Base-by-base conservation (phyloP, 2,329 filamentous ascomycete species). In the Epicoccum nigrum region DNA sequence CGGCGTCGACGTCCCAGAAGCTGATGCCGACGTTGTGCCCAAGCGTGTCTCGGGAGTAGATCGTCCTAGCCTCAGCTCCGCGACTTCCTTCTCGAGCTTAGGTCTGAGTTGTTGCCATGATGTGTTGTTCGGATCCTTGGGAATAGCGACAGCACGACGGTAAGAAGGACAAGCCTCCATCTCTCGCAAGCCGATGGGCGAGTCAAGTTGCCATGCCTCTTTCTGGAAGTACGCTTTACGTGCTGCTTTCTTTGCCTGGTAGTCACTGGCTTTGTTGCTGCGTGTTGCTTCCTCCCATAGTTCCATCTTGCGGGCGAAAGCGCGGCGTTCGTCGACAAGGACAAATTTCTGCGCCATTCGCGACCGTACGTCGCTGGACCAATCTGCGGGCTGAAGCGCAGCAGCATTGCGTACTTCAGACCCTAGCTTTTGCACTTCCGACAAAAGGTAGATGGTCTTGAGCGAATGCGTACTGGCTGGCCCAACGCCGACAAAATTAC, bases 111-210 rank as follows among this genome's bases (percentile, higher is more conserved):
- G 65, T 25, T 67, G 58, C 71, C 71, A 73, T 1, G 71, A 70
- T 2, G 62, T 65, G 51, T 63, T 70, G 51, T 68, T 72, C 12
- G 71, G 70, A 9, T 68, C 68, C 47, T 72, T 74, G 32, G 74
- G 69, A 17, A 76, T 75, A 15, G 70, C 68, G 27, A 77, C 60
- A 16, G 73, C 68, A 19, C 69, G 66, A 15, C 69, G 65, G 55
- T 74, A 78, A 1, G 73, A 72, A 1, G 70, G 63, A 49, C 76
- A 77, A 19, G 62, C 64, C 51, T 71, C 64, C 52, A 77, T 59
- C 27, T 71, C 64, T 12, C 60, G 59, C 32, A 58, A 27, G 21
- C 45, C 59, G 40, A 77, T 74, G 8, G 76, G 72, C 3, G 74
- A 72, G 7, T 57, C 59, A 11, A 77, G 62, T 19, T 71, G 54